Conservation (phyloP, 805 yeast genomes). For the Ogataea allantospora region DNA sequence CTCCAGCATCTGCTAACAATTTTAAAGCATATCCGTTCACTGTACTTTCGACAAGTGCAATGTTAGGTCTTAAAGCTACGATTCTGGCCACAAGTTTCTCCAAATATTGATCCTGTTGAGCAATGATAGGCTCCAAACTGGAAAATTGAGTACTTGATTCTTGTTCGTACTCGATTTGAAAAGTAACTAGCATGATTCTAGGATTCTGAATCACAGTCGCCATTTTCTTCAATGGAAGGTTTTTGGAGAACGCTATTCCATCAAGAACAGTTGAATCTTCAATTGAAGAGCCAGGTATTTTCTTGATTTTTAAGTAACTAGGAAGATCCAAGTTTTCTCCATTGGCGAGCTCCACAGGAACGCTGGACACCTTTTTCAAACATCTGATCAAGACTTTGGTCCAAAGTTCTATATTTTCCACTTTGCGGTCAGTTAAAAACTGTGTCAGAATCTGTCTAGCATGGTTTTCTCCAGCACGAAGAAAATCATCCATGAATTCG, state of each 20-base stretch:
- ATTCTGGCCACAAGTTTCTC: slow-evolving; percentile 79
- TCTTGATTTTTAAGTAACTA: slow-evolving; percentile 84
- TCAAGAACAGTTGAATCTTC: slow-evolving; percentile 60
- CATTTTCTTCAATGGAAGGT: slow-evolving; percentile 80
- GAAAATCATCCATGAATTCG: slow-evolving; percentile 34
- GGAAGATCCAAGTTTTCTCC: slow-evolving; percentile 81
- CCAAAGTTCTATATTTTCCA: slow-evolving; percentile 60
- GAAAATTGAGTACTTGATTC: slow-evolving; percentile 44
- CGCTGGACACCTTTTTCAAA: slow-evolving; percentile 52
- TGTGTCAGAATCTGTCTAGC: slow-evolving; percentile 56
- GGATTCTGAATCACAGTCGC: slow-evolving; percentile 62
- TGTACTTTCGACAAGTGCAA: slow-evolving; percentile 73
- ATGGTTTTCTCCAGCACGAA: slow-evolving; percentile 40
- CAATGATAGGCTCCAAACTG: slow-evolving; percentile 77
- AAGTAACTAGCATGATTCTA: slow-evolving; percentile 75
- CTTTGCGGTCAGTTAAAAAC: slow-evolving; percentile 58
- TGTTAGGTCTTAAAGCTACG: slow-evolving; percentile 70
- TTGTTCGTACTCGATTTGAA: slow-evolving; percentile 87
- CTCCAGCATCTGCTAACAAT: slow-evolving; percentile 66
- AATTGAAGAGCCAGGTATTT: slow-evolving; percentile 72
- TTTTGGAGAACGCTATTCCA: slow-evolving; percentile 84
- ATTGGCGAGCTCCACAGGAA: slow-evolving; percentile 57
- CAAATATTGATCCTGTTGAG: slow-evolving; percentile 85
- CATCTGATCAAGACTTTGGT: slow-evolving; percentile 46
- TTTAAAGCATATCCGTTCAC: slow-evolving; percentile 81